These are phyloP conservation scores for Madurella mycetomatis DNA, from an alignment of 2,329 filamentous ascomycete genomes.

Conservation along the genomic window DNA sequence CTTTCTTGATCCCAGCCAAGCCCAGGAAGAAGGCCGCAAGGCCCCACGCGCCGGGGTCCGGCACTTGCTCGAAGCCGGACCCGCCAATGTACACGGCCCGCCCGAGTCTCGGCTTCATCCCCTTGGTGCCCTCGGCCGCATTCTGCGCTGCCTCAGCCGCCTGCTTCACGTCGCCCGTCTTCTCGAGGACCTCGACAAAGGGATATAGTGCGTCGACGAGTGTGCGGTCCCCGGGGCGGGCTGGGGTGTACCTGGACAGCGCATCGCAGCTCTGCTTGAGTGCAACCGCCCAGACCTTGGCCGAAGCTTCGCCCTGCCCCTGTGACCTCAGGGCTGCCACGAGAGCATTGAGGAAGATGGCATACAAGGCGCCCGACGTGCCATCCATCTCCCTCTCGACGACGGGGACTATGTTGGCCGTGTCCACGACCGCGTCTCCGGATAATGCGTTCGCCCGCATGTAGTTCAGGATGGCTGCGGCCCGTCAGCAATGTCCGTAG, in stretches of 20 bases:
- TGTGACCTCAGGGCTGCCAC: slow-evolving; percentile 55
- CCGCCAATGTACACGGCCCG: slow-evolving; percentile 78
- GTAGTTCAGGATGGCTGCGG: slow-evolving; percentile 49
- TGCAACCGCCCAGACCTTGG: slow-evolving; percentile 55
- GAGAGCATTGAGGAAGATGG: slow-evolving; percentile 87
- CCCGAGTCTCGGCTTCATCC: slow-evolving; percentile 86
- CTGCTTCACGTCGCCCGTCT: slow-evolving; percentile 61
- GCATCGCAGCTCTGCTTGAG: slow-evolving; percentile 66
- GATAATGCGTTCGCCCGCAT: slow-evolving; percentile 41
- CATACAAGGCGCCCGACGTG: slow-evolving; percentile 58
- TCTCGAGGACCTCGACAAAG: slow-evolving; percentile 69
- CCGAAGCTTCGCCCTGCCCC: slow-evolving; percentile 36
- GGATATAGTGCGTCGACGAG: slow-evolving; percentile 85
- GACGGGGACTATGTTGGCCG: slow-evolving; percentile 49
- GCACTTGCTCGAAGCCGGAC: slow-evolving; percentile 65
- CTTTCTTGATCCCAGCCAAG: slow-evolving; percentile 48
- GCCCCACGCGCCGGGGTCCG: slow-evolving; percentile 65
- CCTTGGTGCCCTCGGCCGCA: slow-evolving; percentile 80
- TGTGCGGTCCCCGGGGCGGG: slow-evolving; percentile 82
- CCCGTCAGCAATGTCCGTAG: slow-evolving; percentile 16
- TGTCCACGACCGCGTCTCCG: slow-evolving; percentile 50
- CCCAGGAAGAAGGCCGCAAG: slow-evolving; percentile 78
- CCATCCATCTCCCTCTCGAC: slow-evolving; percentile 58
- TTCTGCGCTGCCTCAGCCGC: slow-evolving; percentile 71
- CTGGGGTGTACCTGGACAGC: slow-evolving; percentile 81